Conservation (phyloP, 306 rosid genomes). For the Ormosia emarginata region DNA sequence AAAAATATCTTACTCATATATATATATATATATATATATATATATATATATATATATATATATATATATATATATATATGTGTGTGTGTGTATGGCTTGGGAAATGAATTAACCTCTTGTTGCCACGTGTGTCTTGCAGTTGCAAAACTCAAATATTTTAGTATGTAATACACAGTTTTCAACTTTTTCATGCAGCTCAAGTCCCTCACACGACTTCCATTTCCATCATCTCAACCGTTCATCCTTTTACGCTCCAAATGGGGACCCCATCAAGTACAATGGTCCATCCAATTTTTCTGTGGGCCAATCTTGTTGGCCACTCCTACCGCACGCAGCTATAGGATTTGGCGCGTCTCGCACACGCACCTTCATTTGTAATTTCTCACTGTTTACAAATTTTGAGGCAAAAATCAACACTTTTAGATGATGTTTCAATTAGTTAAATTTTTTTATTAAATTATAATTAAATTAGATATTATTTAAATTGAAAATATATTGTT, state of each 20-base stretch:
- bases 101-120: background rate
- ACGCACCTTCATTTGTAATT: background rate
- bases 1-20: too few species aligned
- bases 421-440: too few species aligned
- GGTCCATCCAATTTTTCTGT: slow-evolving; percentile 16
- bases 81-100: too few species aligned
- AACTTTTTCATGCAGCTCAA: slow-evolving; percentile 6
- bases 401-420: too few species aligned
- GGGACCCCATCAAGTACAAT: slow-evolving; percentile 25
- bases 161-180: background rate
- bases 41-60: background rate
- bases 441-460: too few species aligned
- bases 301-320: slow-evolving; percentile 32
- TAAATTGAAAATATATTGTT: too few species aligned
- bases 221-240: slow-evolving; percentile 22
- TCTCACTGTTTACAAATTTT: too few species aligned
- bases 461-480: too few species aligned
- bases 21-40: background rate
- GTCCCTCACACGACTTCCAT: background rate
- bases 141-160: background rate
- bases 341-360: background rate
- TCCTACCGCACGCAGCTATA: slow-evolving; percentile 3
- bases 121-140: slow-evolving; percentile 7
- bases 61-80: background rate
- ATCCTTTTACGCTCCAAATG: slow-evolving; percentile 11